Conservation (phyloP, 1,284 basidiomycete genomes). For the Ustilago xerochloae region DNA sequence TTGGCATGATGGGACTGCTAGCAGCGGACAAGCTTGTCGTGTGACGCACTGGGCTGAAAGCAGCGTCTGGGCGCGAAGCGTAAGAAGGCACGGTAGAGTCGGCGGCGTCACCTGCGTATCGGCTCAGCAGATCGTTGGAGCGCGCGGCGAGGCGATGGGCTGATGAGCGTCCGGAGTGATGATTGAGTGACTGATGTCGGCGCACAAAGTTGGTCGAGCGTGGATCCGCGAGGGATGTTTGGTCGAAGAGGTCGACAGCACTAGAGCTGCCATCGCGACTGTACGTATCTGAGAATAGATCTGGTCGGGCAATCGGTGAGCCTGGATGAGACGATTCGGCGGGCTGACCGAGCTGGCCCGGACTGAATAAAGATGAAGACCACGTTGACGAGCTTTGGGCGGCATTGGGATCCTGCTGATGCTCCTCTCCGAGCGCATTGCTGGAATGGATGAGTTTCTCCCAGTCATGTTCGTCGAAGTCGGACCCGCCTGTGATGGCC, state of each 20-base stretch:
- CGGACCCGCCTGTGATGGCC: constrained; percentile 54
- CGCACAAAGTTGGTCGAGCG: constrained; percentile 35
- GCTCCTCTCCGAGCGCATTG: constrained; percentile 44
- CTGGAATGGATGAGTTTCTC: constrained; percentile 55
- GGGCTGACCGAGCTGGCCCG: constrained; percentile 7
- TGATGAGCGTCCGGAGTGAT: constrained; percentile 34
- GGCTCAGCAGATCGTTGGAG: constrained; percentile 25
- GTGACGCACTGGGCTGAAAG: constrained; percentile 36
- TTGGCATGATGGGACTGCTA: constrained; percentile 34
- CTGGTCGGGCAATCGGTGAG: constrained; percentile 33
- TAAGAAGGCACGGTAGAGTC: constrained; percentile 15
- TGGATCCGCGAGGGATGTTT: constrained; percentile 24
- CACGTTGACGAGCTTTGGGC: constrained; percentile 20
- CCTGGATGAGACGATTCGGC: constrained; percentile 20
- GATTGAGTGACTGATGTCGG: constrained; percentile 60
- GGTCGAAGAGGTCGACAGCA: constrained; percentile 21
- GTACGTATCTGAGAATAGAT: constrained; percentile 14
- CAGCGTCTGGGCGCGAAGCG: constrained; percentile 23
- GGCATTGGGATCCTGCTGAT: constrained; percentile 32
- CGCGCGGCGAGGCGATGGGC: constrained; percentile 34
- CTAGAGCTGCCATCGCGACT: constrained; percentile 22
- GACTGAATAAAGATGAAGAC: constrained; percentile 36
- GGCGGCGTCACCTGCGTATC: constrained; percentile 5
- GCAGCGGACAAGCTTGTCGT: constrained; percentile 34
- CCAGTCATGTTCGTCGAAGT: constrained; percentile 60